Conservation (phyloP, 2,329 filamentous ascomycete species). For the Botrytis sinoallii region DNA sequence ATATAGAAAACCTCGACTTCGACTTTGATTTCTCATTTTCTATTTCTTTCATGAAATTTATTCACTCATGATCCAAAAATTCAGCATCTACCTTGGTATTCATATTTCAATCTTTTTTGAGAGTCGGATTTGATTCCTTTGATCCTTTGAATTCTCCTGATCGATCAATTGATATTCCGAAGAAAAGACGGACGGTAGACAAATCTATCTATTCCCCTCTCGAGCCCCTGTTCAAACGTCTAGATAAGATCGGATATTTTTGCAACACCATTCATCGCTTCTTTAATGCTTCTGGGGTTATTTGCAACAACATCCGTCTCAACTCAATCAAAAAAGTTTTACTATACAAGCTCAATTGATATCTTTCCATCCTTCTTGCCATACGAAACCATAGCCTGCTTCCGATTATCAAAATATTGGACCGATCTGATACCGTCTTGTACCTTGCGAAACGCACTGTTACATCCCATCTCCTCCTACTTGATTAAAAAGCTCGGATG, state of each 20-base stretch:
- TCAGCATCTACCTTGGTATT: too few species aligned
- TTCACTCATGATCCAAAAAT: not conserved
- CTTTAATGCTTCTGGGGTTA: slow-evolving; percentile 22
- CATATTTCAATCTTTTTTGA: not conserved
- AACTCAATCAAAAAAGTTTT: slow-evolving; percentile 1
- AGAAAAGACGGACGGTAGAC: not conserved
- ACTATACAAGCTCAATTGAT: not conserved
- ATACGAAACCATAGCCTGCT: slow-evolving; percentile 48
- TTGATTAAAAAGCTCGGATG: slow-evolving; percentile 29
- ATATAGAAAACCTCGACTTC: slow-evolving; percentile 8
- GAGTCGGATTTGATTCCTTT: not conserved
- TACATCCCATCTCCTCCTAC: slow-evolving; percentile 42
- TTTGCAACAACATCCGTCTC: slow-evolving; percentile 19
- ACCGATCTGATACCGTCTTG: slow-evolving; percentile 7
- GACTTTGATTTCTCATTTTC: not conserved
- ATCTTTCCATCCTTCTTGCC: not conserved
- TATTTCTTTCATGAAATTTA: not conserved
- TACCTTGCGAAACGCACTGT: slow-evolving; percentile 43
- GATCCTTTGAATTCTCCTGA: too few species aligned
- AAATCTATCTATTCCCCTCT: not conserved
- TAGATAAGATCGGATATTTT: slow-evolving; percentile 6
- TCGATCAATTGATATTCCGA: not conserved
- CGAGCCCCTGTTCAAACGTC: not conserved
- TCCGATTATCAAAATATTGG: slow-evolving; percentile 41
- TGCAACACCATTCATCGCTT: slow-evolving; percentile 13